phyloP scores from a whole-genome alignment of 768 basidiomycete species.

The Macrolepiota fuliginosa region DNA sequence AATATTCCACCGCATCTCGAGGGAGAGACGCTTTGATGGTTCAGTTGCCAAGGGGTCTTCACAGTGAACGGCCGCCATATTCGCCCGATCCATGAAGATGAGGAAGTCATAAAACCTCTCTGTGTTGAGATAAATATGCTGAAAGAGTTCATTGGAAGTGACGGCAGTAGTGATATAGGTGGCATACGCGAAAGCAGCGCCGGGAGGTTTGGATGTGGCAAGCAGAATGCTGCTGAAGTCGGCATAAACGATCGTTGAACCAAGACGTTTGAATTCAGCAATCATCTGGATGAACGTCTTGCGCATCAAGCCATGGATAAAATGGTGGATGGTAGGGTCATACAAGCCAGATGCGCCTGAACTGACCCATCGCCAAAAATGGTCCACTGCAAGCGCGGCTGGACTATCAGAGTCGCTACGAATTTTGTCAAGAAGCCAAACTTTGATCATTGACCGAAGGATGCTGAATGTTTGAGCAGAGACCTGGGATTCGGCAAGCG shows the following conservation, averaged over 20 bases:
- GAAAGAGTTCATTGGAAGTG: slow-evolving; percentile 92
- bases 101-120: slow-evolving; percentile 92
- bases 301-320: slow-evolving; percentile 93
- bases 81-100: slow-evolving; percentile 94
- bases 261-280: slow-evolving; percentile 93
- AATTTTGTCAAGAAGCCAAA: slow-evolving; percentile 88
- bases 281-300: slow-evolving; percentile 97
- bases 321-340: slow-evolving; percentile 90
- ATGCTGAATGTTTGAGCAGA: slow-evolving; percentile 85
- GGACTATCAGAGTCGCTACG: slow-evolving; percentile 63
- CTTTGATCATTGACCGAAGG: slow-evolving; percentile 83
- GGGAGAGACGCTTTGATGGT: slow-evolving; percentile 61
- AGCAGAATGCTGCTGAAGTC: slow-evolving; percentile 90
- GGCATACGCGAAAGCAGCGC: slow-evolving; percentile 92
- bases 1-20: slow-evolving; percentile 94
- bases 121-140: slow-evolving; percentile 84
- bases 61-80: slow-evolving; percentile 87
- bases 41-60: slow-evolving; percentile 71
- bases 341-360: slow-evolving; percentile 84
- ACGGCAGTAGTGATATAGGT: slow-evolving; percentile 94
- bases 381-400: slow-evolving; percentile 74
- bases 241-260: slow-evolving; percentile 90
- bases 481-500: slow-evolving; percentile 85
- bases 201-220: slow-evolving; percentile 93
- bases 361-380: slow-evolving; percentile 98